phyloP scores from a whole-genome alignment of 306 rosid species.

The Mimosa bimucronata region DNA sequence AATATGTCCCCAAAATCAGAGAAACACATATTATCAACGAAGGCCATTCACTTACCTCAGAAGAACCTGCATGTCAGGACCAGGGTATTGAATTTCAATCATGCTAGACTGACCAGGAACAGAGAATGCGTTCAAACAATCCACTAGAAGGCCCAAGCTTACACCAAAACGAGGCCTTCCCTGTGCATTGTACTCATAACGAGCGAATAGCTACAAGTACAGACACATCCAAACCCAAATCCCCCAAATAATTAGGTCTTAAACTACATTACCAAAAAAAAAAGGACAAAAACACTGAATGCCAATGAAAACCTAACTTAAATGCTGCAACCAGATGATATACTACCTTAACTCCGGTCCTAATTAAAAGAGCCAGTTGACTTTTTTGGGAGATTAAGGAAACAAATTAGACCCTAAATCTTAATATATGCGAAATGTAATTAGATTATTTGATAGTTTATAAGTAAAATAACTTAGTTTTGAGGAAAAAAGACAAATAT shows the following conservation, averaged over 20 bases:
- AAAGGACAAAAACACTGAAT: neutral
- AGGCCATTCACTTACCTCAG: slow-evolving; percentile 61
- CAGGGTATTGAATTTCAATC: slow-evolving; percentile 84
- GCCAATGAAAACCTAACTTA: neutral
- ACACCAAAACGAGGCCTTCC: slow-evolving; percentile 90
- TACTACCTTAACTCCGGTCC: no score
- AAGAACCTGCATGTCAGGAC: slow-evolving; percentile 94
- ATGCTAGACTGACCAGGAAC: slow-evolving; percentile 66
- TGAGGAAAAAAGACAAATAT: no score
- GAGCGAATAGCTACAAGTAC: slow-evolving; percentile 62
- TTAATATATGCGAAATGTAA: no score
- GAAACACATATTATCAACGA: neutral
- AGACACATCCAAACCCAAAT: neutral
- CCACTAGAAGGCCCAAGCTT: slow-evolving; percentile 82
- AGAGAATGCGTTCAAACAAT: slow-evolving; percentile 84
- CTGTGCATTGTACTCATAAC: slow-evolving; percentile 74
- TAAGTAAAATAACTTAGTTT: no score
- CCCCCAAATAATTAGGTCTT: neutral
- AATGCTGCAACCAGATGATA: neutral
- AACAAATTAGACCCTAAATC: no score
- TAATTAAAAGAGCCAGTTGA: no score
- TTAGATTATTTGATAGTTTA: no score
- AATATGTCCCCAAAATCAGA: neutral
- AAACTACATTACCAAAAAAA: neutral
- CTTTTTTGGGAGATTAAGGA: no score